These are phyloP conservation scores for Limonium bicolor DNA, from an alignment of 148 eudicot genomes.

Conservation along the genomic window DNA sequence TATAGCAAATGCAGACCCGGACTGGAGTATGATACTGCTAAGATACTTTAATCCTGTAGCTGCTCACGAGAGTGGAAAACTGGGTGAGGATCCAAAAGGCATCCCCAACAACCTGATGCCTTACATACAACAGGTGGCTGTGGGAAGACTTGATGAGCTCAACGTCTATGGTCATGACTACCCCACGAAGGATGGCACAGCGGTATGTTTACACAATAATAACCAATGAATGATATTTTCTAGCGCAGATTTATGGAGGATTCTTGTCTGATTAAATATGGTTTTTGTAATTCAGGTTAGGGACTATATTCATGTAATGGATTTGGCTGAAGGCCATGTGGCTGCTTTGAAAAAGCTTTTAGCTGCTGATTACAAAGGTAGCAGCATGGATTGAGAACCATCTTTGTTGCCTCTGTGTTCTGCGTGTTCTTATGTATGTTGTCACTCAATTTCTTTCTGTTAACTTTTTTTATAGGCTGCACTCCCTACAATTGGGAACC, in stretches of 20 bases:
- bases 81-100: conserved; percentile 92
- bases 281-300: conserved; percentile 30
- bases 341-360: conserved; percentile 75
- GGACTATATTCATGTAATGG: conserved; percentile 92
- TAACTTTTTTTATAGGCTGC: conserved; percentile 31
- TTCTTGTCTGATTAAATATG: not conserved
- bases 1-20: conserved; percentile 49
- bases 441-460: not conserved
- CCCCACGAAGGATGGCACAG: conserved; percentile 79
- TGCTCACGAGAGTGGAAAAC: conserved; percentile 84
- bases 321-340: conserved; percentile 90
- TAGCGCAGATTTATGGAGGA: not conserved
- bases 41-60: conserved; percentile 94
- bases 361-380: conserved; percentile 13
- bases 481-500: conserved; percentile 75
- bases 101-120: conserved; percentile 93
- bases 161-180: conserved; percentile 83
- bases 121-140: conserved; percentile 83
- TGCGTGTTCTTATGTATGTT: not conserved
- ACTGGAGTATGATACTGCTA: conserved; percentile 69
- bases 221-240: not conserved
- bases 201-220: conserved; percentile 26
- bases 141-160: conserved; percentile 62
- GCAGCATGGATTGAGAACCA: conserved; percentile 37
- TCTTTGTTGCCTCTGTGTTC: not conserved